phyloP scores from a whole-genome alignment of 2,329 filamentous ascomycete species.

The Botrytis paeoniae region DNA sequence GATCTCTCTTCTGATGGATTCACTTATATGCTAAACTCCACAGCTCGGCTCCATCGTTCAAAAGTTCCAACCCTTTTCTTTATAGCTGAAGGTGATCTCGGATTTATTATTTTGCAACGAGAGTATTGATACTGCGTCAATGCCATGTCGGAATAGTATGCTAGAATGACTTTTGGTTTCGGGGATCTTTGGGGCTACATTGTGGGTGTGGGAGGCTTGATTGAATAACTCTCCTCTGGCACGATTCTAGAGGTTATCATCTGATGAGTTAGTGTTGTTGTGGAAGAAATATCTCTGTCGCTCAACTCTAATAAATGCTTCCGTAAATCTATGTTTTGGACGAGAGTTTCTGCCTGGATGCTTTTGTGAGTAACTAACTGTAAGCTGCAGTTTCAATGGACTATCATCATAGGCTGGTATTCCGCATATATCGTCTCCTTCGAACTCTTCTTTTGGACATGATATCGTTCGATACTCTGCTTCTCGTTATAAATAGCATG shows the following conservation, averaged over 20 bases:
- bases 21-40: background rate
- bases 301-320: too few relatives aligned
- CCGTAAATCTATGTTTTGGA: too few relatives aligned
- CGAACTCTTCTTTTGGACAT: background rate
- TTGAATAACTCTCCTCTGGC: background rate
- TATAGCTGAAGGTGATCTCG: background rate
- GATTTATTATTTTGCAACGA: background rate
- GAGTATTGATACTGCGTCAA: accelerated
- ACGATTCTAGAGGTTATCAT: background rate
- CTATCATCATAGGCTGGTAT: background rate
- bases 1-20: background rate
- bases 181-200: accelerated
- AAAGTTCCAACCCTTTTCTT: accelerated
- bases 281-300: background rate
- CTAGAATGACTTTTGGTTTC: background rate
- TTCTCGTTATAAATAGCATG: background rate
- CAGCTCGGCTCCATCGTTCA: background rate
- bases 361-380: background rate
- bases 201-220: background rate
- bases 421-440: accelerated
- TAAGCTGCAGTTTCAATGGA: background rate
- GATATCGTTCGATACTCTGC: accelerated
- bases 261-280: background rate
- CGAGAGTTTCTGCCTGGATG: background rate
- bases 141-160: background rate